Conservation (phyloP, 2,329 filamentous ascomycete species). For the Lithohypha guttulata region DNA sequence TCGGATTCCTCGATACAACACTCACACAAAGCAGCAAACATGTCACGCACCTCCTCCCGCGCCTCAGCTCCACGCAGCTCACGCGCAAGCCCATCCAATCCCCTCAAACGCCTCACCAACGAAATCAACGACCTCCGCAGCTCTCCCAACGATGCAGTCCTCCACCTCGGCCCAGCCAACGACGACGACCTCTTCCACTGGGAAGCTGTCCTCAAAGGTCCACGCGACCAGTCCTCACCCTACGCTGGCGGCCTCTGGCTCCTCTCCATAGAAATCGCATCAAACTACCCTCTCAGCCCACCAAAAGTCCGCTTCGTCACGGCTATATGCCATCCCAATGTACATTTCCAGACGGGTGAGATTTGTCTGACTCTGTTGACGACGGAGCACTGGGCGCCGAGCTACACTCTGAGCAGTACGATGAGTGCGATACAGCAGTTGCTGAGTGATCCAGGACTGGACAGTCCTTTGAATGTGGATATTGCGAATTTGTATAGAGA, state of each 20-base stretch:
- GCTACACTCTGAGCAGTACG: constrained; percentile 59
- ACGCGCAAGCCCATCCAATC: constrained; percentile 23
- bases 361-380: constrained; percentile 86
- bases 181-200: constrained; percentile 50
- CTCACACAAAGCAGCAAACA: not conserved
- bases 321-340: constrained; percentile 75
- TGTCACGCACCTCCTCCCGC: constrained; percentile 12
- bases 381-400: constrained; percentile 64
- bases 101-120: constrained; percentile 50
- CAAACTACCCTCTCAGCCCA: constrained; percentile 66
- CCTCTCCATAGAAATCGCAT: constrained; percentile 63
- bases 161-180: constrained; percentile 45
- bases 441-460: constrained; percentile 34
- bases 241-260: constrained; percentile 64
- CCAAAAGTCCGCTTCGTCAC: constrained; percentile 75
- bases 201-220: constrained; percentile 51
- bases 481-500: constrained; percentile 36
- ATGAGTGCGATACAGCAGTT: constrained; percentile 38
- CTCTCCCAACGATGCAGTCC: constrained; percentile 46
- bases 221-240: constrained; percentile 24
- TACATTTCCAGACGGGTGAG: constrained; percentile 63
- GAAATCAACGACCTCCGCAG: constrained; percentile 49
- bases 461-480: constrained; percentile 40
- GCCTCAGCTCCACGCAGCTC: constrained; percentile 10
- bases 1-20: too few species aligned